Evolutionary conservation across 2,329 filamentous ascomycete genomes (phyloP), one percentile per base, ranked within the genome.

Genomic region (Botrytis fabae): DNA sequence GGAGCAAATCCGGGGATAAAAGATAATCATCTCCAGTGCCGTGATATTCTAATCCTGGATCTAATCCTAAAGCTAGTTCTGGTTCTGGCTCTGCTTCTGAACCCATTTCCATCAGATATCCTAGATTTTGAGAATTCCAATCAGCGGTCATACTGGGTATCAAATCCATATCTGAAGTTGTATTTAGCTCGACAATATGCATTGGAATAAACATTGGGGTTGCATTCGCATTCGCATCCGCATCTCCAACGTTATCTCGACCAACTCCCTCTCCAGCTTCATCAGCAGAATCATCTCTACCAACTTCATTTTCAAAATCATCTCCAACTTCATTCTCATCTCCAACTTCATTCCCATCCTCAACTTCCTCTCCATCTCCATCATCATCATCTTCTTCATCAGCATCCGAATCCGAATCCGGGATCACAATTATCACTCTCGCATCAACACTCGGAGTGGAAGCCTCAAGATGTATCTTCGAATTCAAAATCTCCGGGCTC

Each of bases 401-500:
- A 12, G 25, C 1, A 51, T n/a, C 48, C 25, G 48, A 54, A 32
- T 32, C 32, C 32, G 32, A 32, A n/a, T 54, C 25, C 4, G 5
- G 7, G 4, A 54, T 54, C 25, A n/a, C 48, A 2, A 54, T 16
- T 16, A 54, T 1, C 2, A 16, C 1, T n/a, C 5, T n/a, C 48
- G 12, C 25, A 44, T 14, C 14, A 16, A 14, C 16, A n/a, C 2
- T 6, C 10, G 22, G 10, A 51, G 10, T 2, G 7, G 2, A 12
- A 25, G 2, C 2, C 4, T 5, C 22, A 2, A 4, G 1, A 54
- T 16, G 0, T 4, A 28, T 54, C 25, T 54, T 28, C 48, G 20
- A 25, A 51, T 25, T 4, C 18, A 16, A 14, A 22, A 22, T 59
- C 28, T 59, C 0, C 0, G n/a, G 0, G 0, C 51, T 3, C 7